Evolutionary conservation across 768 basidiomycete species (phyloP), one percentile per base, ranked within the genome.

Genomic region (Neoboletus brunneissimus): DNA sequence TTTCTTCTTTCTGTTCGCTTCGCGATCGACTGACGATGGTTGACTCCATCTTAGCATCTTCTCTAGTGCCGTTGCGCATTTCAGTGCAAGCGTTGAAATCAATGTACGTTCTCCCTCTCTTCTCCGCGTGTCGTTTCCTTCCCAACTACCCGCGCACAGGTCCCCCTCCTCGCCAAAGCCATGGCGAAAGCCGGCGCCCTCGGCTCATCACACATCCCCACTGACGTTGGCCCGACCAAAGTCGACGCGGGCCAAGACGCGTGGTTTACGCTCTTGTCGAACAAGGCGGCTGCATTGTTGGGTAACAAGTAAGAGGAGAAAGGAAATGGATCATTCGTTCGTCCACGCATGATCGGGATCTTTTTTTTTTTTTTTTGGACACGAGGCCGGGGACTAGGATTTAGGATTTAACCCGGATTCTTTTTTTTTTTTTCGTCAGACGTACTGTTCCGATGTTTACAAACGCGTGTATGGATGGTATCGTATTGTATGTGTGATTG

Each of bases 221-320:
- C 78, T 18, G 68, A 67, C 20, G 78, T 76, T 0, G 65, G 71
- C 2, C 79, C 84, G 3, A 70, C 69, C 15, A 76, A 78, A 63
- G 58, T 60, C 31, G 46, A 64, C 5, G 67, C 53, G 5, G 78
- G 74, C 3, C 65, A 72, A 1, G 77, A 64, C 8, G 67, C 69
- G 0, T 66, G 62, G 45, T 88, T 81, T 56, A 86, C 83, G 1
- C n/a, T 82, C n/a, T 75, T 89, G 43, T 66, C 64, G 6, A 89
- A 88, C 63, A 64, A 73, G 29, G 83, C 81, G 32, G 77, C 83
- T 6, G 53, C 76, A 43, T 72, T 71, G 25, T n/a, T n/a, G n/a
- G n/a, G n/a, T n/a, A n/a, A n/a, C n/a, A n/a, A n/a, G n/a, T n/a
- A n/a, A n/a, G n/a, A n/a, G n/a, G n/a, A n/a, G n/a, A n/a, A n/a